Evolutionary conservation across 2,329 filamentous ascomycete species (phyloP).

Genomic region (Fusarium sp.): DNA sequence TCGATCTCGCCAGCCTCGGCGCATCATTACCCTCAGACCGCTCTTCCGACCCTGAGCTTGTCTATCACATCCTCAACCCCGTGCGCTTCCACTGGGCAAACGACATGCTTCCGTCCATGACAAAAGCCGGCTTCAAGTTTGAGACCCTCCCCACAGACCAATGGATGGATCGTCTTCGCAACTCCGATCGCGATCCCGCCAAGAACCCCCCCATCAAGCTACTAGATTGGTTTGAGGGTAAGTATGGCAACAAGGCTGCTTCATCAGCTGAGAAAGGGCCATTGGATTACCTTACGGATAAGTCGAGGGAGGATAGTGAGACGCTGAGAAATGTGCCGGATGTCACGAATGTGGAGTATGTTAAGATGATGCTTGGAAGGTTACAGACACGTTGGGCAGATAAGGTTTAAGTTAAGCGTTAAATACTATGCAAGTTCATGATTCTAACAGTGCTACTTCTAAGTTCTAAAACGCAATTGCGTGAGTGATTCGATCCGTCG

Average conservation of each 20-base stretch:
- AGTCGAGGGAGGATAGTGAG: constrained; percentile 26
- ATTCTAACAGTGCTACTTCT: neutral
- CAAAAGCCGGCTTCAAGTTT: constrained; percentile 54
- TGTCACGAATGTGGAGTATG: constrained; percentile 24
- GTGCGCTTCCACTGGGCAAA: constrained; percentile 56
- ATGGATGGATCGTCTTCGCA: constrained; percentile 55
- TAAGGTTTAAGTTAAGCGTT: neutral
- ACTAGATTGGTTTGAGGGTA: constrained; percentile 57
- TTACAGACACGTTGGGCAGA: constrained; percentile 7
- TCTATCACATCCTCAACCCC: constrained; percentile 36
- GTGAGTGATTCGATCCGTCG: neutral
- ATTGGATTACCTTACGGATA: constrained; percentile 22
- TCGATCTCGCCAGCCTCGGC: constrained; percentile 21
- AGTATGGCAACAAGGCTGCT: constrained; percentile 33
- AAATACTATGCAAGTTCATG: neutral
- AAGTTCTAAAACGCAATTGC: neutral
- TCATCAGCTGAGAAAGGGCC: constrained; percentile 13
- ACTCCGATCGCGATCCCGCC: constrained; percentile 53
- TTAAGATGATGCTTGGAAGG: constrained; percentile 21
- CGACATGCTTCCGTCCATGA: constrained; percentile 59
- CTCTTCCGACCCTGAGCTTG: constrained; percentile 11
- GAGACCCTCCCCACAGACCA: constrained; percentile 52
- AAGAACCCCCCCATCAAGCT: constrained; percentile 62
- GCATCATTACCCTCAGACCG: neutral
- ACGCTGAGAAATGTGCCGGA: constrained; percentile 27